Conservation (phyloP, 441 rosid species). For the Brassica hybrid region DNA sequence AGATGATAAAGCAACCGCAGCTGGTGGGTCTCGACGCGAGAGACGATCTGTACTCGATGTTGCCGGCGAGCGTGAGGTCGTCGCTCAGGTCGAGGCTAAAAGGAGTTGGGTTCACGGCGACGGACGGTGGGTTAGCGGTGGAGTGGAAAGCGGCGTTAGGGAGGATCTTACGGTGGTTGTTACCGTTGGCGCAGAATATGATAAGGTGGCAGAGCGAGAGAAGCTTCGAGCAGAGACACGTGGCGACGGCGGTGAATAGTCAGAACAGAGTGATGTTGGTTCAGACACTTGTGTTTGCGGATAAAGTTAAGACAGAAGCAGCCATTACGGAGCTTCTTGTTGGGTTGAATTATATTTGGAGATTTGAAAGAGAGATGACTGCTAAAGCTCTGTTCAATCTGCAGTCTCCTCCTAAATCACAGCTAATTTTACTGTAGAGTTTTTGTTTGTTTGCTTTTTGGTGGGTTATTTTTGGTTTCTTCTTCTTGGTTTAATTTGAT, state of each 20-base stretch:
- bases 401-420: constrained; percentile 46
- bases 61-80: constrained; percentile 73
- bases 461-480: constrained; percentile 40
- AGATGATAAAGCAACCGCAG: constrained; percentile 92
- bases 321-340: constrained; percentile 91
- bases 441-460: constrained; percentile 39
- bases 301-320: constrained; percentile 87
- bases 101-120: constrained; percentile 79
- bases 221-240: constrained; percentile 86
- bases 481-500: constrained; percentile 30
- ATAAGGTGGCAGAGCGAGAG: constrained; percentile 96
- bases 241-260: constrained; percentile 44
- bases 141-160: constrained; percentile 86
- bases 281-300: constrained; percentile 79
- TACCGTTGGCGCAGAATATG: constrained; percentile 94
- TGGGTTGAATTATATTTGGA: constrained; percentile 95
- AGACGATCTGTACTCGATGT: constrained; percentile 83
- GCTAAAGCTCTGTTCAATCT: constrained; percentile 75
- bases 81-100: constrained; percentile 66
- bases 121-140: constrained; percentile 72
- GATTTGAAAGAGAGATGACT: constrained; percentile 94
- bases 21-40: constrained; percentile 88
- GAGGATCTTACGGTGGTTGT: constrained; percentile 78
- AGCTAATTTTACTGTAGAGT: constrained; percentile 50
- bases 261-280: constrained; percentile 64